These are phyloP conservation scores for Trypanosoma scelopori DNA, from an alignment of 208 protist genomes.

Conservation along the genomic window DNA sequence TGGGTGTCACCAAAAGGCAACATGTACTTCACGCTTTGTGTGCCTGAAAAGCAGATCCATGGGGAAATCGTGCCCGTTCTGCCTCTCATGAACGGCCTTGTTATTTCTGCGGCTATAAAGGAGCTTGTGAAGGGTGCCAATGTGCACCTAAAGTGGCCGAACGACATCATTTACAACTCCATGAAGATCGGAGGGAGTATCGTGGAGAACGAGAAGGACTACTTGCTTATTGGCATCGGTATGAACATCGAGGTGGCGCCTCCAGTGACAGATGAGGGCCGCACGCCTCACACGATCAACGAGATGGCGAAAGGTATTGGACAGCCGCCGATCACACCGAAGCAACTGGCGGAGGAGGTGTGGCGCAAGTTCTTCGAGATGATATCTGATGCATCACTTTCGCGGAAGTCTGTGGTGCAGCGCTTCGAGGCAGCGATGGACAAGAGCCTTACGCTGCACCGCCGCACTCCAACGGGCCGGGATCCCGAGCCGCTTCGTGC, in stretches of 20 bases:
- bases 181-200: slow-evolving; percentile 73
- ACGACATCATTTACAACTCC: slow-evolving; percentile 60
- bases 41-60: slow-evolving; percentile 29
- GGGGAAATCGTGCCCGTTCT: slow-evolving; percentile 48
- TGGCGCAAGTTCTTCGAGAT: slow-evolving; percentile 44
- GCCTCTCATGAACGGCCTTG: slow-evolving; percentile 57
- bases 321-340: slow-evolving; percentile 13
- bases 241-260: slow-evolving; percentile 60
- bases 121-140: slow-evolving; percentile 29
- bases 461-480: slow-evolving; percentile 37
- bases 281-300: slow-evolving; percentile 37
- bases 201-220: slow-evolving; percentile 38
- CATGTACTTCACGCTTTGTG: slow-evolving; percentile 69
- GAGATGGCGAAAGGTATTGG: slow-evolving; percentile 18
- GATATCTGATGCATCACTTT: slow-evolving; percentile 18
- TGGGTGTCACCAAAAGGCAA: slow-evolving; percentile 77
- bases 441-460: slow-evolving; percentile 35
- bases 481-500: slow-evolving; percentile 43
- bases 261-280: slow-evolving; percentile 45
- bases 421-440: slow-evolving; percentile 61
- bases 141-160: slow-evolving; percentile 75
- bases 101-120: slow-evolving; percentile 41
- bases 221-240: slow-evolving; percentile 65
- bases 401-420: slow-evolving; percentile 31
- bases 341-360: slow-evolving; percentile 40